These are phyloP conservation scores for Suillus variegatus DNA, from an alignment of 768 basidiomycete genomes.

Conservation along the genomic window DNA sequence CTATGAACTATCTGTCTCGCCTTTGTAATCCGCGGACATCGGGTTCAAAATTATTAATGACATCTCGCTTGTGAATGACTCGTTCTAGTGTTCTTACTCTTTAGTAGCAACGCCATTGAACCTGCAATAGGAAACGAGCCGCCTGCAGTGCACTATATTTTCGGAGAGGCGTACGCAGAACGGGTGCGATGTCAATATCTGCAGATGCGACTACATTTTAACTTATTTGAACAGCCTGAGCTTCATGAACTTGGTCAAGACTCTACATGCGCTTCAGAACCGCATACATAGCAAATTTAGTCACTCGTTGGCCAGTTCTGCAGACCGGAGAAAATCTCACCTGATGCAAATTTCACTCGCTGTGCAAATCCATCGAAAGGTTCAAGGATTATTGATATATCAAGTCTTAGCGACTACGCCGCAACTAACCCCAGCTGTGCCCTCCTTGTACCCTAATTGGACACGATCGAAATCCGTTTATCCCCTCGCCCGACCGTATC, in stretches of 20 bases:
- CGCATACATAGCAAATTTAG: not conserved
- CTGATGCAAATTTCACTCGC: not conserved
- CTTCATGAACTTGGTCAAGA: not conserved
- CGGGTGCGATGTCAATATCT: not conserved
- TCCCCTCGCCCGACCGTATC: not conserved
- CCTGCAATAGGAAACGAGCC: constrained; percentile 1
- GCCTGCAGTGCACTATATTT: not conserved
- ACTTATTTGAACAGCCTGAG: not conserved
- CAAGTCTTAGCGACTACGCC: not conserved
- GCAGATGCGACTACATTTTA: not conserved
- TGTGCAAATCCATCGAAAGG: not conserved
- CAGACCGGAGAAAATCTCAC: not conserved
- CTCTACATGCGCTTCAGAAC: not conserved
- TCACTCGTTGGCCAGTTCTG: not conserved
- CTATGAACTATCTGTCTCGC: not conserved
- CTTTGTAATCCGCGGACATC: not conserved
- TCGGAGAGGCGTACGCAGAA: not conserved
- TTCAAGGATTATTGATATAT: not conserved
- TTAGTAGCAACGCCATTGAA: not conserved
- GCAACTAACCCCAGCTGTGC: not conserved
- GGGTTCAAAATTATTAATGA: not conserved
- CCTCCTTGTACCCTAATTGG: not conserved
- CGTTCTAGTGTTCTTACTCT: not conserved
- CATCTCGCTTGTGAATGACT: not conserved
- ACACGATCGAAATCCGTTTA: not conserved